These are phyloP conservation scores for Ascochyta koolunga DNA, from an alignment of 2,329 filamentous ascomycete species.

Conservation along the genomic window DNA sequence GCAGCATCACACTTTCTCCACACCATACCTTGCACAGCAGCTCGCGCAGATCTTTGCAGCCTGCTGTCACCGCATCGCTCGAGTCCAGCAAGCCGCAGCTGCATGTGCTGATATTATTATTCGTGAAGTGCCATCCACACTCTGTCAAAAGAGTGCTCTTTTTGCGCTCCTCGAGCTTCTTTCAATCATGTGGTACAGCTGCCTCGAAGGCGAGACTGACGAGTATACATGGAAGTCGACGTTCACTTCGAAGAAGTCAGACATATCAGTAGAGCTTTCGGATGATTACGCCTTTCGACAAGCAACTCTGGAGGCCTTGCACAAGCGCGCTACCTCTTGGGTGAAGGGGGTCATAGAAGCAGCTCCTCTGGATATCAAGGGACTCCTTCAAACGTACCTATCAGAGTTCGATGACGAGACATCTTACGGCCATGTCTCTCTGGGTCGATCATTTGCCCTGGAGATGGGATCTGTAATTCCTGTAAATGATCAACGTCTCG, in stretches of 20 bases:
- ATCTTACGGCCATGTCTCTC: conserved; percentile 86
- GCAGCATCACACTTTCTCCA: conserved; percentile 78
- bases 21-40: conserved; percentile 87
- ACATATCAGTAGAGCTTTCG: conserved; percentile 86
- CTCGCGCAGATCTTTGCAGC: conserved; percentile 82
- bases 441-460: conserved; percentile 91
- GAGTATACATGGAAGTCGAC: conserved; percentile 86
- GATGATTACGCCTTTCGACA: conserved; percentile 87
- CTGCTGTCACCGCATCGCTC: conserved; percentile 91
- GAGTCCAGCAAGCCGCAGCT: conserved; percentile 87
- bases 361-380: conserved; percentile 92
- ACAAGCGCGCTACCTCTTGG: conserved; percentile 80
- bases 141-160: conserved; percentile 88
- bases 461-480: conserved; percentile 91
- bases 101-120: conserved; percentile 86
- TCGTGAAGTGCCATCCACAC: conserved; percentile 79
- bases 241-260: conserved; percentile 77
- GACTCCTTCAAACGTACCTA: conserved; percentile 91
- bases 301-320: conserved; percentile 76
- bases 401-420: conserved; percentile 94
- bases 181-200: conserved; percentile 93
- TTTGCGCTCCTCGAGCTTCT: conserved; percentile 92
- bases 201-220: conserved; percentile 91
- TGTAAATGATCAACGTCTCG: conserved; percentile 81
- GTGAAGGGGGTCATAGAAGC: conserved; percentile 79